Percentiles rank a stretch among this genome's conserved stretches.
Evolutionary conservation across 2,329 filamentous ascomycete species (phyloP).

Genomic region (Botrytis byssoidea): DNA sequence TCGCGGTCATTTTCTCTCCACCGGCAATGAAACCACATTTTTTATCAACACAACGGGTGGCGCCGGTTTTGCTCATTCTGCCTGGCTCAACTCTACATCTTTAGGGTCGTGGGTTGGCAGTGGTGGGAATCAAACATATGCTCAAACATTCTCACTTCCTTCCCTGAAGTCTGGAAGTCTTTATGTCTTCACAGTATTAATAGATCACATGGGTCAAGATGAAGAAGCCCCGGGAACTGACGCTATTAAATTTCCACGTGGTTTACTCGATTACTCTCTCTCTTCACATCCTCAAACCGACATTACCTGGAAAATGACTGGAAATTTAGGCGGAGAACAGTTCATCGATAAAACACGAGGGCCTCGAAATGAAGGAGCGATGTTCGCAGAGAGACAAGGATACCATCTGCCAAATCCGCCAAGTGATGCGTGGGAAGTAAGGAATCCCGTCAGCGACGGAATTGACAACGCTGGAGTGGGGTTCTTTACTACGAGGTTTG

Average conservation of each 20-base stretch:
- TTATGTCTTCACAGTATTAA: slow-evolving; percentile 64
- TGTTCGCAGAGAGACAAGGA: slow-evolving; percentile 62
- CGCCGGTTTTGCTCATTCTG: slow-evolving; percentile 60
- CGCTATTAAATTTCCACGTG: slow-evolving; percentile 60
- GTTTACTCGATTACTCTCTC: slow-evolving; percentile 60
- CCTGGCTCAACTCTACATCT: slow-evolving; percentile 61
- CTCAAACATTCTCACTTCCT: slow-evolving; percentile 63
- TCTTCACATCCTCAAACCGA: slow-evolving; percentile 46
- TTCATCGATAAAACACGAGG: slow-evolving; percentile 60
- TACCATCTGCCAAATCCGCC: slow-evolving; percentile 58
- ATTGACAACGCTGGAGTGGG: slow-evolving; percentile 51
- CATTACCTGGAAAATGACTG: slow-evolving; percentile 64
- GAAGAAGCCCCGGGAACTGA: slow-evolving; percentile 60
- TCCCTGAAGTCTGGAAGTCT: slow-evolving; percentile 52
- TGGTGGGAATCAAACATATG: slow-evolving; percentile 53
- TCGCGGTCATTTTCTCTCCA: slow-evolving; percentile 65
- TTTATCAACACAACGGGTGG: slow-evolving; percentile 62
- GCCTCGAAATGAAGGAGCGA: slow-evolving; percentile 64
- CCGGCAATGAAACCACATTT: slow-evolving; percentile 54
- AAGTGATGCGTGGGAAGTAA: slow-evolving; percentile 43
- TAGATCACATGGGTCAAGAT: slow-evolving; percentile 70
- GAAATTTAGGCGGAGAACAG: slow-evolving; percentile 64
- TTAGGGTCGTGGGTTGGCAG: slow-evolving; percentile 54
- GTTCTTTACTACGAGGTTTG: slow-evolving; percentile 57
- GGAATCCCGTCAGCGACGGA: slow-evolving; percentile 43